These are phyloP conservation scores for Cymbomonas tetramitiformis DNA, from an alignment of 139 green algal species.

Conservation along the genomic window DNA sequence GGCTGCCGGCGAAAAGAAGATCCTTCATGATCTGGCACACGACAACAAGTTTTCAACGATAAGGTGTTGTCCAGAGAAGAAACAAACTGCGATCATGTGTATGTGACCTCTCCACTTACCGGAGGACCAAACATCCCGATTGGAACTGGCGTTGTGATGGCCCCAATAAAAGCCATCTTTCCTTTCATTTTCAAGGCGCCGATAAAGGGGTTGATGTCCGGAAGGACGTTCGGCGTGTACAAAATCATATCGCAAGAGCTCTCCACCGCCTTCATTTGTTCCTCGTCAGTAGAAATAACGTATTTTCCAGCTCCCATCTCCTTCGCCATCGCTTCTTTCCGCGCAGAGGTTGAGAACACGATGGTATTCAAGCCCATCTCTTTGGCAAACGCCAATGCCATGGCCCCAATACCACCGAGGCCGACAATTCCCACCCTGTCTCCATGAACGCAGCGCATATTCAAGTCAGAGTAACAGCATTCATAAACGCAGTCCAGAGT, in stretches of 20 bases:
- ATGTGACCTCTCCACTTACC: too few species aligned
- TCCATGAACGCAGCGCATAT: too few species aligned
- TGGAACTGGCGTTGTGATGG: too few species aligned
- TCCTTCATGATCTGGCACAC: not conserved
- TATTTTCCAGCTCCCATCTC: not conserved
- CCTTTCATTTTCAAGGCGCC: not conserved
- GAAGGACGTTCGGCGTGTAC: not conserved
- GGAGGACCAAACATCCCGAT: too few species aligned
- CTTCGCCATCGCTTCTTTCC: not conserved
- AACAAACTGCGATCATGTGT: too few species aligned
- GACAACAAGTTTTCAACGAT: too few species aligned
- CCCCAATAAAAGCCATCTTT: conserved; percentile 8
- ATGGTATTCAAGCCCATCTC: not conserved
- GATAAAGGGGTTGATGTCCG: conserved; percentile 5
- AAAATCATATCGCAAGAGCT: conserved; percentile 3
- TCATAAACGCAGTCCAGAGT: too few species aligned
- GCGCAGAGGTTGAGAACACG: not conserved
- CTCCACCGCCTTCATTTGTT: not conserved
- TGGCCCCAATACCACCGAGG: not conserved
- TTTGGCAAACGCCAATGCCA: conserved; percentile 8
- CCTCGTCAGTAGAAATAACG: not conserved
- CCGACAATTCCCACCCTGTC: conserved; percentile 6
- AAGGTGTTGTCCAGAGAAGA: too few species aligned
- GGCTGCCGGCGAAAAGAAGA: not conserved
- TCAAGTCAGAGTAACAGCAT: too few species aligned